Evolutionary conservation across 1,284 basidiomycete genomes (phyloP), one percentile per base, ranked within the genome.

Genomic region (Cutaneotrichosporon cavernicola): DNA sequence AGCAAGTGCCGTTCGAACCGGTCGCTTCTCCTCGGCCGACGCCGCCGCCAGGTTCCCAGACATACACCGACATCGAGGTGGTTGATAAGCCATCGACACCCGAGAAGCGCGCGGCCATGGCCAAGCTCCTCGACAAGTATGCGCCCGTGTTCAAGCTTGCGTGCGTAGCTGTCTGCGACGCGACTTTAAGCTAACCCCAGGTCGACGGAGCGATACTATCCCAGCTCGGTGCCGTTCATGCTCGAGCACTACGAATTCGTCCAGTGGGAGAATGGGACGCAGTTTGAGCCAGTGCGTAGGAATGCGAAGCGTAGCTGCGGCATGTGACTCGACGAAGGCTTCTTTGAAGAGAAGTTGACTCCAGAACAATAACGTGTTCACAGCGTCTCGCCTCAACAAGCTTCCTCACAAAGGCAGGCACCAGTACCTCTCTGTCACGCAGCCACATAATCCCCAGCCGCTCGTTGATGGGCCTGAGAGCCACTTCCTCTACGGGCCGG

Each of bases 111-210:
- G 60, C 56, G 32, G 66, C 60, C 46, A 77, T 79, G 69, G 64
- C 65, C 14, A 69, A 65, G 5, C 65, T 80, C 43, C 59, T 80
- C 32, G 62, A 73, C 22, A 64, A 69, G 56, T 78, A 74, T 61
- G 76, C 78, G 2, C 78, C 78, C 0, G 62, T 78, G 11, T 69
- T 80, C 64, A 78, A 78, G 66, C 71, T 79, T 31, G 73, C 74
- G 75, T 78, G 67, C 10, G 38, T 36, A 31, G 18, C 13, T 34
- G 10, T 50, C 3, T 26, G 5, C 3, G 31, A 11, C 9, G 22
- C n/a, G 3, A 9, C 7, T 26, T 34, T 32, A 36, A 51, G 14
- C 60, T 63, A 49, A 61, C 58, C 3, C 3, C 61, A 76, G 76
- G 1, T 66, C 60, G 7, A 63, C 68, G 1, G 78, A 80, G 58